Percentiles rank a stretch among this genome's conserved stretches.
phyloP scores from a whole-genome alignment of 2,329 filamentous ascomycete species.

The Hirsutella rhossiliensis region DNA sequence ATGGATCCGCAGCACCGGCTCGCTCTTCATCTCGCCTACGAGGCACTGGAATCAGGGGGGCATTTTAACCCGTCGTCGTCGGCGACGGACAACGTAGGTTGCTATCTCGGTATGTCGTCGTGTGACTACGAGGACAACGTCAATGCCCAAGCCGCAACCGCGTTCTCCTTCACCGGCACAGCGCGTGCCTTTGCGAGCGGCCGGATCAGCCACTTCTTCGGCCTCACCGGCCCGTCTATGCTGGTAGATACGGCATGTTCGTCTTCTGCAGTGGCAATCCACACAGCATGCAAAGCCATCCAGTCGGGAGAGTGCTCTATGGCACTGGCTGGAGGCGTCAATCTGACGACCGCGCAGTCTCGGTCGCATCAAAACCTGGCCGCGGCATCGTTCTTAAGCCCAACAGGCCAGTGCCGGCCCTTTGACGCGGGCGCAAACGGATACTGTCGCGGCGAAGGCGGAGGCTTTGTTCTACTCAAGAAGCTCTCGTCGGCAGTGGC shows the following conservation, averaged over 20 bases:
- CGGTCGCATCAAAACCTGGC: conserved; percentile 48
- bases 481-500: conserved; percentile 28
- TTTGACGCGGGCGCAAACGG: conserved; percentile 51
- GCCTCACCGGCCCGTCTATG: conserved; percentile 2
- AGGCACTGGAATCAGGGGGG: conserved; percentile 14
- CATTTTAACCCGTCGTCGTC: not conserved
- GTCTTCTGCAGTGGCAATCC: not conserved
- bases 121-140: conserved; percentile 14
- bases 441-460: conserved; percentile 40
- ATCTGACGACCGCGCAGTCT: conserved; percentile 54
- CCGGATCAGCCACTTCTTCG: conserved; percentile 4
- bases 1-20: conserved; percentile 22
- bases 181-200: conserved; percentile 1
- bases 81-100: conserved; percentile 8
- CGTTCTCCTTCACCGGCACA: conserved; percentile 14
- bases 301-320: conserved; percentile 31
- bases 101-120: conserved; percentile 12
- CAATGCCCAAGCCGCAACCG: conserved; percentile 12
- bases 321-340: conserved; percentile 51
- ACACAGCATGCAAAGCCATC: conserved; percentile 3
- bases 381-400: conserved; percentile 52
- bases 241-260: conserved; percentile 5
- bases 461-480: conserved; percentile 36
- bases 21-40: conserved; percentile 21
- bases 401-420: conserved; percentile 30